Evolutionary conservation across 164 flowering plant genomes (phyloP), one percentile per base, ranked within the genome.

Genomic region (Kingdonia uniflora): DNA sequence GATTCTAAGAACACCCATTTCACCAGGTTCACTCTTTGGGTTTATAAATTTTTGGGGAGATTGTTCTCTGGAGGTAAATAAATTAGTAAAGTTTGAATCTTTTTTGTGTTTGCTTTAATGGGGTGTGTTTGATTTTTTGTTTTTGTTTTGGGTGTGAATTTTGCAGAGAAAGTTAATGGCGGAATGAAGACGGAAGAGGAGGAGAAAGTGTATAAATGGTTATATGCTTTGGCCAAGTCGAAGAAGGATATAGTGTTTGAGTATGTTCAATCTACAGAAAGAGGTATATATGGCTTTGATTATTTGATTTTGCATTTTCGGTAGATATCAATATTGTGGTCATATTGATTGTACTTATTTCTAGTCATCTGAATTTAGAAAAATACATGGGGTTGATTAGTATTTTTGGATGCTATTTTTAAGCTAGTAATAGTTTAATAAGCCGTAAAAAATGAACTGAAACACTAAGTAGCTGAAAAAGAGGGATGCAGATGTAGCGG

Each of bases 261-360:
- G 64, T 85, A 85, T 58, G 94, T 85, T 45, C 55, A 59, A 29
- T 80, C 88, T 0, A 85, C 94, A 0, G 94, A 85, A 71, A 80
- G 94, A 56, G 94, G 94, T 82, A 21, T 1, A 53, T 3, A 3
- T 29, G 4, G 4, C 8, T 29, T 29, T 29, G 42, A 10, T 14
- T 21, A n/a, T 53, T 46, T 33, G 52, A 38, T 14, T 35, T 38
- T 29, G 4, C 7, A 26, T 51, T 50, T 10, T 51, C 25, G 16
- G 33, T n/a, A n/a, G n/a, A n/a, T n/a, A n/a, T n/a, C n/a, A n/a
- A n/a, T n/a, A n/a, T n/a, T n/a, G n/a, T n/a, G n/a, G n/a, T n/a
- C n/a, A n/a, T n/a, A n/a, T n/a, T n/a, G n/a, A n/a, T n/a, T n/a
- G n/a, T n/a, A n/a, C n/a, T n/a, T n/a, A n/a, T n/a, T n/a, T n/a